These are phyloP conservation scores for Cutaneotrichosporon sp. DNA, from an alignment of 1,284 basidiomycete genomes.

Conservation along the genomic window DNA sequence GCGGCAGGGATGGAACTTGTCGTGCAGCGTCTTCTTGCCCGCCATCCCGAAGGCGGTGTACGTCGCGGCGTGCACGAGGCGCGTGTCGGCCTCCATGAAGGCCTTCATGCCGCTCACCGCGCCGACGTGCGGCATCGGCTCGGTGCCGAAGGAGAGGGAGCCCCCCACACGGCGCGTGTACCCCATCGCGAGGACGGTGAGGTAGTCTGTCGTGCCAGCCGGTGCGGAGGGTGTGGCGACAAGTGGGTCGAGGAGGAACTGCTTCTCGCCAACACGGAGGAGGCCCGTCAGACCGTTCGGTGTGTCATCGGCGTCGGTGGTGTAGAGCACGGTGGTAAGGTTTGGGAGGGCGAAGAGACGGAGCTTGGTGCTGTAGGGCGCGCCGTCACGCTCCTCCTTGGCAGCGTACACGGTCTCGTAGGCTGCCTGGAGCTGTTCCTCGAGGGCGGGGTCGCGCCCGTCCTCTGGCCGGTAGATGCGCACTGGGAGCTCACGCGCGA, in stretches of 20 bases:
- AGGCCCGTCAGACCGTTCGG: slow-evolving; percentile 18
- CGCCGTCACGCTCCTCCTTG: slow-evolving; percentile 18
- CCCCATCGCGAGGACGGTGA: slow-evolving; percentile 17
- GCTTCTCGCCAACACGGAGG: slow-evolving; percentile 10
- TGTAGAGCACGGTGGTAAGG: slow-evolving; percentile 22
- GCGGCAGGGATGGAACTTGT: slow-evolving; percentile 21
- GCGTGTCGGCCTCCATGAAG: slow-evolving; percentile 11
- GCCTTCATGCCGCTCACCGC: slow-evolving; percentile 3
- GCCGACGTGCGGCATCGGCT: slow-evolving; percentile 12
- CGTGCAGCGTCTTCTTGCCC: slow-evolving; percentile 25
- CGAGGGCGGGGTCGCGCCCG: slow-evolving; percentile 11
- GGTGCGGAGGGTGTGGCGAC: slow-evolving; percentile 15
- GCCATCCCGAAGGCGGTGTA: slow-evolving; percentile 19
- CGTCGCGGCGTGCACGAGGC: slow-evolving; percentile 17
- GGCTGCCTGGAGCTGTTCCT: slow-evolving; percentile 17
- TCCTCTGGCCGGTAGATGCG: slow-evolving; percentile 16
- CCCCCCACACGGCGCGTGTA: slow-evolving; percentile 16
- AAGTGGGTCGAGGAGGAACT: slow-evolving; percentile 21
- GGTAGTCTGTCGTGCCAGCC: slow-evolving; percentile 17
- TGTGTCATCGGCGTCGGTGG: neutral
- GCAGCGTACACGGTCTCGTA: slow-evolving; percentile 17
- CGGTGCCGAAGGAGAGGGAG: slow-evolving; percentile 21
- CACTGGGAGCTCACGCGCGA: slow-evolving; percentile 13
- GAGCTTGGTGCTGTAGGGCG: slow-evolving; percentile 23
- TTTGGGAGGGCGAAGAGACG: slow-evolving; percentile 18